Conservation (phyloP, 805 yeast genomes). For the Debaryomyces maramus region DNA sequence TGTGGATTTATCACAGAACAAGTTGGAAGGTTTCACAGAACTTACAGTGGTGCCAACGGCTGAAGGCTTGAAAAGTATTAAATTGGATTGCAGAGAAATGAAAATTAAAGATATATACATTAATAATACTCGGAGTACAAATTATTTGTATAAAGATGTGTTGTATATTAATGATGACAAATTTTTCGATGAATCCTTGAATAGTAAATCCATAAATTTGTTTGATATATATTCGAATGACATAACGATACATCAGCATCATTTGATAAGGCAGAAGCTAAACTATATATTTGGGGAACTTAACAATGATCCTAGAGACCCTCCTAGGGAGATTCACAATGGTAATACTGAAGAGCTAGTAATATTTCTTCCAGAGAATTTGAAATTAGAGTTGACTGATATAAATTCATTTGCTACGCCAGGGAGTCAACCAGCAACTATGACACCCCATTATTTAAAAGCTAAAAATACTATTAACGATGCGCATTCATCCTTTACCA, state of each 20-base stretch:
- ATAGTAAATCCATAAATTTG: constrained; percentile 26
- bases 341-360: constrained; percentile 63
- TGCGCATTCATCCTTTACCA: constrained; percentile 66
- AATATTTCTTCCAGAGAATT: constrained; percentile 62
- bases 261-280: constrained; percentile 53
- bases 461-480: constrained; percentile 36
- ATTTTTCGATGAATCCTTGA: constrained; percentile 27
- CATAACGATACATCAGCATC: constrained; percentile 55
- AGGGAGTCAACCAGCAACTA: constrained; percentile 25
- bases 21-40: constrained; percentile 75
- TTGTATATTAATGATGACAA: constrained; percentile 40
- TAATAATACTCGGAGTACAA: constrained; percentile 53
- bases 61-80: constrained; percentile 54
- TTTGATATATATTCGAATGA: constrained; percentile 46
- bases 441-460: constrained; percentile 38
- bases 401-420: constrained; percentile 26
- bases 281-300: constrained; percentile 53
- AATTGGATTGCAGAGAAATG: constrained; percentile 80
- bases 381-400: constrained; percentile 52
- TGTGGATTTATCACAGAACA: constrained; percentile 65
- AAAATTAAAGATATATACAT: constrained; percentile 62
- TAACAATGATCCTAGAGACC: constrained; percentile 29
- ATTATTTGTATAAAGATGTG: constrained; percentile 57
- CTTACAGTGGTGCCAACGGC: constrained; percentile 75
- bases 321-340: constrained; percentile 14